Conservation (phyloP, 2,329 filamentous ascomycete genomes). For the Talaromyces sp. region DNA sequence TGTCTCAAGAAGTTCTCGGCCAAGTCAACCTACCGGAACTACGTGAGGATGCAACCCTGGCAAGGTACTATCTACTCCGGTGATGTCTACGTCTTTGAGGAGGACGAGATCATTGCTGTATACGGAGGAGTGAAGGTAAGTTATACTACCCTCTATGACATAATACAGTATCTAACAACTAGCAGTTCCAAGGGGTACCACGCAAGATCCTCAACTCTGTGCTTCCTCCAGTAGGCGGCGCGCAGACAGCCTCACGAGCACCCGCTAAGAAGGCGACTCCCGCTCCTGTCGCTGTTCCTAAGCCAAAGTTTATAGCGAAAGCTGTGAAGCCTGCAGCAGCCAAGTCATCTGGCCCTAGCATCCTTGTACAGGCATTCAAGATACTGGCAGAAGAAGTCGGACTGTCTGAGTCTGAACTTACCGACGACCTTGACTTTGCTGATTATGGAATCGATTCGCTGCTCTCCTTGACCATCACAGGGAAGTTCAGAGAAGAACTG, state of each 20-base stretch:
- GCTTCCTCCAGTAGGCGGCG: conserved; percentile 28
- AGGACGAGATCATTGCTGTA: conserved; percentile 11
- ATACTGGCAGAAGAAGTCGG: conserved; percentile 32
- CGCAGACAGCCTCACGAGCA: conserved; percentile 19
- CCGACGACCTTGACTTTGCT: conserved; percentile 15
- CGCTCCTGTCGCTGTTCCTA: conserved; percentile 19
- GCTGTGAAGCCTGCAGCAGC: conserved; percentile 23
- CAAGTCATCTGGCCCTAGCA: conserved; percentile 22
- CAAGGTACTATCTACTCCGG: conserved; percentile 38
- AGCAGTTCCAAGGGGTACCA: conserved; percentile 28
- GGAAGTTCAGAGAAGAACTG: conserved; percentile 24
- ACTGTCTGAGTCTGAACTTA: conserved; percentile 29
- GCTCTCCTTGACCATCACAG: conserved; percentile 25
- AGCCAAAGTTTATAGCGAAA: conserved; percentile 24
- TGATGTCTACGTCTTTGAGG: conserved; percentile 50
- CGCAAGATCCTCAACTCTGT: conserved; percentile 23
- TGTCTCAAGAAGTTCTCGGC: conserved; percentile 18
- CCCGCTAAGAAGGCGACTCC: conserved; percentile 18
- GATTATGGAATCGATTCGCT: conserved; percentile 32
- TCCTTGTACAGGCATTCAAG: conserved; percentile 32
- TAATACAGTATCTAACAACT: conserved; percentile 9
- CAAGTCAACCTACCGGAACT: conserved; percentile 21
- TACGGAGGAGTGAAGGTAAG: conserved; percentile 37
- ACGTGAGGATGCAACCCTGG: conserved; percentile 28
- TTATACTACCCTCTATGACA: neutral